phyloP scores from a whole-genome alignment of 371 early-diverging fungal species.

The Actinomortierella ambigua region DNA sequence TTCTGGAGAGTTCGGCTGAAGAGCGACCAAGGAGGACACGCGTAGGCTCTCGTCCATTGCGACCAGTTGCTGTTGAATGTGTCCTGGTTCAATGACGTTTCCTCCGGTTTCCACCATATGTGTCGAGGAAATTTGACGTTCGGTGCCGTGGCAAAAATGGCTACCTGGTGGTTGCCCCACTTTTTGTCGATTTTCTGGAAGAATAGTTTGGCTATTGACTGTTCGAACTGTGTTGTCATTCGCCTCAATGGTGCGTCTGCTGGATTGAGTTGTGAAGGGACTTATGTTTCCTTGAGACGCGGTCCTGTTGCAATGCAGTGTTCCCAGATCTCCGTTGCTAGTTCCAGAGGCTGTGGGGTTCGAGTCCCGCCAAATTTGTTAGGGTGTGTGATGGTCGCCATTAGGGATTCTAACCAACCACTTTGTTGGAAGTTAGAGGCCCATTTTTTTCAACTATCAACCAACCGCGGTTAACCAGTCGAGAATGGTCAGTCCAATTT shows the following conservation, averaged over 20 bases:
- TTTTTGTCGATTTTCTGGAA: conserved; percentile 4
- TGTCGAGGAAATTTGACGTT: conserved; percentile 1
- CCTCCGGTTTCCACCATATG: neutral
- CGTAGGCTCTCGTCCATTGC: conserved; percentile 1
- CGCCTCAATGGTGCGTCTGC: conserved; percentile 17
- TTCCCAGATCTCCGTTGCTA: conserved; percentile 11
- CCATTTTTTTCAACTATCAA: too few species aligned
- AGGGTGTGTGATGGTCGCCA: conserved; percentile 13
- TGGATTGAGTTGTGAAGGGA: conserved; percentile 21
- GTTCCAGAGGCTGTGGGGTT: conserved; percentile 5
- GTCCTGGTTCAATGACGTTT: conserved; percentile 4
- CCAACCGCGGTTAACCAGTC: too few species aligned
- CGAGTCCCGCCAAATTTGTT: conserved; percentile 19
- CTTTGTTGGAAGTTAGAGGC: too few species aligned
- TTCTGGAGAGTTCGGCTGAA: conserved; percentile 11
- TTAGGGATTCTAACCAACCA: too few species aligned
- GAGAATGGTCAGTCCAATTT: too few species aligned
- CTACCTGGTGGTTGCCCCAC: conserved; percentile 15
- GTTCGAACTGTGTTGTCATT: conserved; percentile 10
- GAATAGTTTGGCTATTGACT: conserved; percentile 9
- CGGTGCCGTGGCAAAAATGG: conserved; percentile 4
- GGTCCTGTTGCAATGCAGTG: conserved; percentile 14
- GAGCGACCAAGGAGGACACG: conserved; percentile 14
- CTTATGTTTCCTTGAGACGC: conserved; percentile 13
- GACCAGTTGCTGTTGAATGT: conserved; percentile 6